Evolutionary conservation across 2,329 filamentous ascomycete species (phyloP).

Genomic region (Exophiala dermatitidis): DNA sequence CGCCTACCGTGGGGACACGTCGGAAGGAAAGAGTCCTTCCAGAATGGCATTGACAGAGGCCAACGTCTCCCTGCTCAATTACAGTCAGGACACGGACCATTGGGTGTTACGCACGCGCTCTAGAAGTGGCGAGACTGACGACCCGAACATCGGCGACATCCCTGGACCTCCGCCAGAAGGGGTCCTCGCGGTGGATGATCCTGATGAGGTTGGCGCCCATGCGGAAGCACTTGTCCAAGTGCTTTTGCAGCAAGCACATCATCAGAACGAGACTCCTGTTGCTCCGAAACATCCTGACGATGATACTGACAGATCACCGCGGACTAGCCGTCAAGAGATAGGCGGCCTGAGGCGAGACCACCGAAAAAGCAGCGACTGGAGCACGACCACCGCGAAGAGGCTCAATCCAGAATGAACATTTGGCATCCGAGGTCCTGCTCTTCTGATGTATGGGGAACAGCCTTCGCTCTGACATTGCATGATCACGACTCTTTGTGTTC

Average conservation of each 20-base stretch:
- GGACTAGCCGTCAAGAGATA: conserved; percentile 4
- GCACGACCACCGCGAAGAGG: conserved; percentile 16
- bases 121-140: neutral
- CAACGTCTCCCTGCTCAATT: conserved; percentile 45
- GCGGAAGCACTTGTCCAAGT: conserved; percentile 5
- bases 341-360: conserved; percentile 8
- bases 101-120: neutral
- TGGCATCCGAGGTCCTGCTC: no score
- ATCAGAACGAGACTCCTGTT: neutral
- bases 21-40: neutral
- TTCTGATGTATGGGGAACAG: no score
- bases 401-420: neutral
- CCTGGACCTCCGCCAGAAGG: conserved; percentile 18
- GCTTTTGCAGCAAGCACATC: neutral
- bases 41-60: conserved; percentile 43
- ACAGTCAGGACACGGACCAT: conserved; percentile 3
- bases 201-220: conserved; percentile 2
- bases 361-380: conserved; percentile 19
- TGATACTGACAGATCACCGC: neutral
- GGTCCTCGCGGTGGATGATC: conserved; percentile 2
- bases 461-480: no score
- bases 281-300: neutral
- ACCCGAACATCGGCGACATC: conserved; percentile 7
- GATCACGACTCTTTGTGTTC: no score
- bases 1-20: neutral